Evolutionary conservation across 345 rosid species (phyloP), one percentile per base, ranked within the genome.

Genomic region (sweet orange (Citrus sinensis)): DNA sequence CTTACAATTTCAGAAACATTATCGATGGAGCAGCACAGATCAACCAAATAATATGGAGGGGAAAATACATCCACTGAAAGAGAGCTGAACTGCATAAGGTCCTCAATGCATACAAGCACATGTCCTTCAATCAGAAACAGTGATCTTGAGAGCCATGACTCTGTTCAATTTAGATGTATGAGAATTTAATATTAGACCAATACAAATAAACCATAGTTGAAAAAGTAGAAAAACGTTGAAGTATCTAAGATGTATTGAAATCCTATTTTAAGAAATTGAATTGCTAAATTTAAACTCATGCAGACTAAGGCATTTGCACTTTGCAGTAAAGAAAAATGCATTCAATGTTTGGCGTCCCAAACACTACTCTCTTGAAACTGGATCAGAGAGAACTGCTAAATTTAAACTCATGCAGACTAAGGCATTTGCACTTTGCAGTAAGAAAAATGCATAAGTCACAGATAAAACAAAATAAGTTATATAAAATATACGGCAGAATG

Each of bases 51-150:
- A 84, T 92, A 95, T 55, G 93, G 89, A 78, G 82, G 78, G 22
- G 86, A 88, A 77, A 87, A 86, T 67, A 81, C 83, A 79, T 77
- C 79, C 59, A 77, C 25, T 42, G 85, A 81, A 78, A 81, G 80
- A 76, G 88, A 82, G 79, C 88, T 80, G 76, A 96, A 92, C 88
- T 62, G 91, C 83, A 25, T 85, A 65, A 96, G 86, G 82, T 94
- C 97, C 87, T 96, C 99, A 49, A 66, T 35, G 76, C 99, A 96
- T 68, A 96, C 75, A 79, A 92, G 84, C 77, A 94, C 76, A 72
- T 88, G 86, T 70, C 84, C 89, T 83, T 86, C 86, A 64, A 84
- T 87, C 71, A 96, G 87, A 85, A 96, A 90, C 67, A 96, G 77
- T 32, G 99, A 93, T 83, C 98, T 87, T 60, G 84, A 76, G 74